A percentile compares a stretch with the other conserved stretches of the same genome.
Conservation (phyloP, 2,329 filamentous ascomycete species). For the Berkeleyomyces rouxiae region DNA sequence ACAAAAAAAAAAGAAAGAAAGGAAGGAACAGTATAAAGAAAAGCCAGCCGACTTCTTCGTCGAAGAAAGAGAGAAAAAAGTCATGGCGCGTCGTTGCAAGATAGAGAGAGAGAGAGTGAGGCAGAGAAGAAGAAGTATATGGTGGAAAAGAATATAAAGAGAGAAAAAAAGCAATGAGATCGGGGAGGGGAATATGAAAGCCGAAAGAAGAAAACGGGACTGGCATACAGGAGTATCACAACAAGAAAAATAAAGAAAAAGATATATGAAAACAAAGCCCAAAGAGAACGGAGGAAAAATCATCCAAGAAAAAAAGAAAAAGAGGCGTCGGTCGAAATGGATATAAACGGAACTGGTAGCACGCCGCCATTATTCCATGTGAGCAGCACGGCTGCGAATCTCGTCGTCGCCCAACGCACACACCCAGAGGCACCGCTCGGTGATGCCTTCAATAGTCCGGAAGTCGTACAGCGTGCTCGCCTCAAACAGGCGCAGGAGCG, state of each 20-base stretch:
- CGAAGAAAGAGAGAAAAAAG: not conserved
- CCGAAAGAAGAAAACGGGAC: not conserved
- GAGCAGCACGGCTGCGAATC: slow-evolving; percentile 40
- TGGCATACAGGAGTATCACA: not conserved
- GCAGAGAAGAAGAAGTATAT: not conserved
- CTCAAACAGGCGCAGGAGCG: slow-evolving; percentile 60
- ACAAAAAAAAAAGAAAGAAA: not conserved
- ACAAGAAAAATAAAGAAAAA: not conserved
- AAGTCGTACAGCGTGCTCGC: slow-evolving; percentile 61
- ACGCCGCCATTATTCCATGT: slow-evolving; percentile 25
- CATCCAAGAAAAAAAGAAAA: not conserved
- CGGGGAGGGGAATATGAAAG: not conserved
- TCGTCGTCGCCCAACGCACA: slow-evolving; percentile 61
- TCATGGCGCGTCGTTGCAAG: not conserved
- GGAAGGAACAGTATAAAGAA: not conserved
- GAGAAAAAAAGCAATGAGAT: not conserved
- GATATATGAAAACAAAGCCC: not conserved
- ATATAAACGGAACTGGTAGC: not conserved
- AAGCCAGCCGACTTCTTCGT: not conserved
- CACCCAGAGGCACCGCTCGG: slow-evolving; percentile 74
- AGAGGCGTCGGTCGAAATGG: not conserved
- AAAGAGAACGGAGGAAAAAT: not conserved
- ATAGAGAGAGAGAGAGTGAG: not conserved
- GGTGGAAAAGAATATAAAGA: not conserved
- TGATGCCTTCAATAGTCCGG: slow-evolving; percentile 57